Base-by-base conservation (phyloP, 768 basidiomycete genomes). In the Suillus americanus region DNA sequence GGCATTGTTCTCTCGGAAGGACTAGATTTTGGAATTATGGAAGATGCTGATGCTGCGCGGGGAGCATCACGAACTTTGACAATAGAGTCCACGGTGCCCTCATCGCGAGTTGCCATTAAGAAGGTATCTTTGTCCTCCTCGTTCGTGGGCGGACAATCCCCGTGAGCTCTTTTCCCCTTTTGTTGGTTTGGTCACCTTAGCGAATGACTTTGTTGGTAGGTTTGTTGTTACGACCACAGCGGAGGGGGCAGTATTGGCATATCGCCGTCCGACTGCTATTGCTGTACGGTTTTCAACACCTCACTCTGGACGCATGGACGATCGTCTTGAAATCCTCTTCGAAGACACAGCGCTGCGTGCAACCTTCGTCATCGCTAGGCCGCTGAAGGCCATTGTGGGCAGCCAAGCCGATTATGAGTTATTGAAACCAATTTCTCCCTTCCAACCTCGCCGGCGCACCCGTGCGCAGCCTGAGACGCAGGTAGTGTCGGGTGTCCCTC, bases 21-120 rank as follows among this genome's bases (percentile, higher is more conserved):
- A 7, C 71, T 84, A 14, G 81, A 89, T 68, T 83, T 89, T 60
- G 86, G 79, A 3, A 75, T 88, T 43, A 69, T 89, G 5, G 81
- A 83, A n/a, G 70, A 74, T 4, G 63, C 64, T 0, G 71, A 69
- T n/a, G 79, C 78, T 1, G 50, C 62, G 9, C 55, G 37, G 20
- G 72, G 70, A 3, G 64, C 68, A 30, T 55, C 43, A 10, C 62
- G 53, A 12, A 38, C 43, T 18, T 43, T 73, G 16, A 48, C 56
- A 16, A 50, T 75, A 23, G 41, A 69, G 56, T 65, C 48, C 46
- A 62, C 66, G 33, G 45, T 61, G 28, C 53, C 67, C 25, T 23
- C 64, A 43, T 33, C 62, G 40, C 64, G 4, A n/a, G 35, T 69
- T 56, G 46, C 62, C 60, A 43, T 74, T 41, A 54, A 67, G 13